Base-by-base conservation (phyloP, 257 asterid species). In the Hygrophila difformis region DNA sequence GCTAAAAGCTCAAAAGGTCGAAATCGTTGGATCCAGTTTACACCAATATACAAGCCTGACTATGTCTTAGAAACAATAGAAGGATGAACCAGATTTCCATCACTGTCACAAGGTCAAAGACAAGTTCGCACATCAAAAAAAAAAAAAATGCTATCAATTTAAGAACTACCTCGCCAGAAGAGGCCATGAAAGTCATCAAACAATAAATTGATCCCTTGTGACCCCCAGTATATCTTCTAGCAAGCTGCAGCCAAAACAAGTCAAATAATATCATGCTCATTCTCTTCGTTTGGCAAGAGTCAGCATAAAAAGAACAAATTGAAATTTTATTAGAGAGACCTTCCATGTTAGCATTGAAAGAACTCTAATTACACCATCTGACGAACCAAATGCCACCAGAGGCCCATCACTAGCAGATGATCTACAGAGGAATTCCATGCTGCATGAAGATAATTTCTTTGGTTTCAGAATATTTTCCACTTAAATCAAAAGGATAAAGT, bases 301-400 rank as follows among this genome's bases (percentile, higher is more conserved):
- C 37, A 33, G 12, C 4, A 26, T 26, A 26, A 57, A 41, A 20
- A 29, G 5, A 61, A 38, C 45, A 36, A 29, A 55, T 43, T 47
- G 54, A 59, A 38, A 63, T 7, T 44, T 55, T 40, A 53, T 11
- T 38, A 29, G 54, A 59, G 12, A 62, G 50, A 89, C 96, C 98
- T 89, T 89, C 98, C 98, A 89, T 20, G 93, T 79, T 40, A 89
- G 63, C 98, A 89, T 89, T 44, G 98, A 89, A 59, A 89, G 98
- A 59, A 89, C 96, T 79, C 97, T 82, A 51, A 89, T 89, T 53
- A 79, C 96, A 49, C 98, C 98, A 58, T 89, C 96, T 24, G 98
- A 85, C 29, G 92, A 87, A 69, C 98, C 98, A 75, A 89, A 89
- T 45, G 96, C 96, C 66, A 89, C 96, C 59, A 85, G 86, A 67